phyloP scores from a whole-genome alignment of 345 rosid genomes.

The Citrus unshiu region DNA sequence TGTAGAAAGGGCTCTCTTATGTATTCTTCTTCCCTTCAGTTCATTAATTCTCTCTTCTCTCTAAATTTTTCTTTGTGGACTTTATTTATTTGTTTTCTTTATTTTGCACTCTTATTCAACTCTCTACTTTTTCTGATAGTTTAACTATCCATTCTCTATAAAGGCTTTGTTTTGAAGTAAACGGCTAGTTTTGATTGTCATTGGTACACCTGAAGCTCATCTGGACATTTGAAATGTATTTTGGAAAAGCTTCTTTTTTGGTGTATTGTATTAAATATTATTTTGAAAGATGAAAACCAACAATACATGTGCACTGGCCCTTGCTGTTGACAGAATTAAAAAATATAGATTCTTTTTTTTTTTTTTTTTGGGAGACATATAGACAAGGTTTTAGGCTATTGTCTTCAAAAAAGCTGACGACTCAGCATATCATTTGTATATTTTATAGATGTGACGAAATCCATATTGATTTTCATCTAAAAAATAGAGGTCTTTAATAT shows the following conservation, averaged over 20 bases:
- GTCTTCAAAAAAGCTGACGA: conserved; percentile 13
- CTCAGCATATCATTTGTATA: neutral
- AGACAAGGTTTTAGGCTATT: conserved; percentile 18
- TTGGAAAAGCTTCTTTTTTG: neutral
- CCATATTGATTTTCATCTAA: conserved; percentile 1
- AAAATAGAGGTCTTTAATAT: neutral
- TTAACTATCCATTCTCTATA: neutral
- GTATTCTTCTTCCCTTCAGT: neutral
- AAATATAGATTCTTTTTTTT: conserved; percentile 6
- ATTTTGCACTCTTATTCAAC: neutral
- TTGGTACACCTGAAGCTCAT: neutral
- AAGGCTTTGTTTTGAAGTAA: neutral
- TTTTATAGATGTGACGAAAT: neutral
- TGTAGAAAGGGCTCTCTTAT: neutral
- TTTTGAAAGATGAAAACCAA: neutral
- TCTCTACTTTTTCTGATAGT: neutral
- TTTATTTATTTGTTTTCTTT: neutral
- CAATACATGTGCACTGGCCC: conserved; percentile 30
- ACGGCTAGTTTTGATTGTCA: neutral
- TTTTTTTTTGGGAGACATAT: conserved; percentile 6
- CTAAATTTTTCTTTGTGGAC: neutral
- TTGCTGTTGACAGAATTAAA: conserved; percentile 12
- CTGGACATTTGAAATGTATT: neutral
- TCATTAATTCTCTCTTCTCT: neutral
- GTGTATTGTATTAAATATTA: neutral